Base-by-base conservation (phyloP, 148 eudicot species). In the Dysphania ambrosioides region DNA sequence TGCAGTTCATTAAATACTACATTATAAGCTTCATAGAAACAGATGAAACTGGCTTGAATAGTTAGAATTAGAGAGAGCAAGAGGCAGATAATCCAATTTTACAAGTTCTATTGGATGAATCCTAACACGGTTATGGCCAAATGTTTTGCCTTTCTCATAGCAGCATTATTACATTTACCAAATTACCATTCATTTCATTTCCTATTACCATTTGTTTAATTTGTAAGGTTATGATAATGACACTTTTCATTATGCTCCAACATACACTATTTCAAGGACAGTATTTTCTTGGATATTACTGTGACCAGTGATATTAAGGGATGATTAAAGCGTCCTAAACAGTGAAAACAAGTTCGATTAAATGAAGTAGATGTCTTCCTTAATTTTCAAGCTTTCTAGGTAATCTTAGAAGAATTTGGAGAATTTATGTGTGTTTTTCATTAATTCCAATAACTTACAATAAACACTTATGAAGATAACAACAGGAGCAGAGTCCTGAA, bases 211-310 rank as follows among this genome's bases (percentile, higher is more conserved):
- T n/a, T n/a, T n/a, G n/a, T n/a, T n/a, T n/a, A n/a, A n/a, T n/a
- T 56, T 57, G 73, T 47, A 60, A 69, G 51, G 21, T 47, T 35
- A 70, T 77, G 79, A 77, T 21, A 71, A 59, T 34, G 79, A 71
- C 79, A 47, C 75, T 11, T 36, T 42, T 60, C 29, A 32, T 21
- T 49, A 16, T 70, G 44, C 47, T 59, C 79, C 79, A 76, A 76
- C 79, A 68, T 8, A 62, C 0, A 41, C 21, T 41, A 72, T 53
- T 53, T 19, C 19, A 53, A 53, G 26, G 58, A 53, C 24, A 21
- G 26, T 53, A 53, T 53, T 40, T 6, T 19, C 8, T 64, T 64
- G 68, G 51, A 66, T 36, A 12, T 66, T 38, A 66, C 49, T 40
- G 15, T 36, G 63, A 34, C 21, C 21, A 55, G 62, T 71, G 64